Evolutionary conservation across 2,329 filamentous ascomycete species (phyloP).

Genomic region (Camillea tinctor): DNA sequence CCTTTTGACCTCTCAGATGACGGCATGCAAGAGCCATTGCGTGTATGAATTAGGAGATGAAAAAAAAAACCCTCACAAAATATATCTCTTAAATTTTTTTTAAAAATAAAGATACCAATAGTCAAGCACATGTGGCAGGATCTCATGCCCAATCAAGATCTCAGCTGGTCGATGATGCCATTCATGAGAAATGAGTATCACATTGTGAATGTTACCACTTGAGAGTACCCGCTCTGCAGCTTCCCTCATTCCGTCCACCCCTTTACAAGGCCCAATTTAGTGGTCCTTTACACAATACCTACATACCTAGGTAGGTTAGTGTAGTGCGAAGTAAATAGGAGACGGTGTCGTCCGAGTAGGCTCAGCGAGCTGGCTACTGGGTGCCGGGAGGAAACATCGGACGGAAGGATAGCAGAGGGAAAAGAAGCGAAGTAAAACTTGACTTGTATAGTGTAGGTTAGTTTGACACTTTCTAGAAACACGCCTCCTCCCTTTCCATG

Average conservation of each 20-base stretch:
- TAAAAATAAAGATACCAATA: no score
- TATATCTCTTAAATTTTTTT: no score
- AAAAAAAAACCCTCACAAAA: not conserved
- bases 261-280: no score
- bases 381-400: not conserved
- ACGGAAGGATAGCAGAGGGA: not conserved
- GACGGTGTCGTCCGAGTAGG: not conserved
- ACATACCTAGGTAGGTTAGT: not conserved
- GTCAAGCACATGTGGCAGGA: not conserved
- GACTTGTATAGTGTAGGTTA: not conserved
- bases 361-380: not conserved
- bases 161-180: not conserved
- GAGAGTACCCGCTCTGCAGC: not conserved
- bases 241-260: no score
- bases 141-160: not conserved
- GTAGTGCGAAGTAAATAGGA: not conserved
- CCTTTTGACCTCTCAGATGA: not conserved
- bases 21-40: not conserved
- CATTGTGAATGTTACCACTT: not conserved
- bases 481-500: not conserved
- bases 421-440: not conserved
- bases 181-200: not conserved
- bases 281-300: not conserved
- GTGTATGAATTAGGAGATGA: not conserved
- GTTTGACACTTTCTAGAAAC: not conserved